phyloP scores from a whole-genome alignment of 805 yeast genomes.

The Wickerhamomyces sydowiorum region DNA sequence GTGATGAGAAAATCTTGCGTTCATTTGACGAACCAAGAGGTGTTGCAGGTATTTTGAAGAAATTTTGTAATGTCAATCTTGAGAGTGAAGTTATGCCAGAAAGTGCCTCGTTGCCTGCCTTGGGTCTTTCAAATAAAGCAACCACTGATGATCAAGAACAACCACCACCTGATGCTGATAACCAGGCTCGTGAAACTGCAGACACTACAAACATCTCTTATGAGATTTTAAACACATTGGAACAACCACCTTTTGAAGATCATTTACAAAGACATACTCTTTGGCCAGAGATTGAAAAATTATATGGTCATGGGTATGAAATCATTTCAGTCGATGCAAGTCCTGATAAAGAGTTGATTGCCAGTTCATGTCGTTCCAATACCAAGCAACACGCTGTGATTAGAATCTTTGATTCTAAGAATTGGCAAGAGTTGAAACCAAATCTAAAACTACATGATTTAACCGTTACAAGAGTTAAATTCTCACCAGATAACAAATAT shows the following conservation, averaged over 20 bases:
- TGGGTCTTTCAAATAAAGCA: conserved; percentile 91
- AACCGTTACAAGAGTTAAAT: conserved; percentile 79
- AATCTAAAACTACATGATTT: conserved; percentile 64
- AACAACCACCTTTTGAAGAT: conserved; percentile 79
- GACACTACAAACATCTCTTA: conserved; percentile 34
- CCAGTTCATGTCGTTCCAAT: conserved; percentile 91
- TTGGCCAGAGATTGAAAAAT: conserved; percentile 92
- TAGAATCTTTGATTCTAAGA: conserved; percentile 59
- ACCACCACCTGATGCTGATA: conserved; percentile 19
- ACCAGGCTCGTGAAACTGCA: conserved; percentile 27
- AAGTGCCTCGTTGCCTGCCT: conserved; percentile 85
- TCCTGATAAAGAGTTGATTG: conserved; percentile 56
- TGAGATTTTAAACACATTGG: conserved; percentile 41
- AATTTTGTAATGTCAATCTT: conserved; percentile 41
- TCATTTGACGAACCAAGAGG: conserved; percentile 85
- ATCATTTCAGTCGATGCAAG: conserved; percentile 72
- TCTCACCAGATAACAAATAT: conserved; percentile 61
- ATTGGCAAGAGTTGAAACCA: conserved; percentile 58
- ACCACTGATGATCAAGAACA: conserved; percentile 38
- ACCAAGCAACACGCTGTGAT: conserved; percentile 79
- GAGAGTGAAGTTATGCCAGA: conserved; percentile 51
- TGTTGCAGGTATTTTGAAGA: conserved; percentile 56
- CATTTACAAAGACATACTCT: conserved; percentile 85
- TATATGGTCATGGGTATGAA: conserved; percentile 98
- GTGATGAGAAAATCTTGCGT: conserved; percentile 90